phyloP scores from a whole-genome alignment of 441 rosid genomes.

The Melianthus villosus region DNA sequence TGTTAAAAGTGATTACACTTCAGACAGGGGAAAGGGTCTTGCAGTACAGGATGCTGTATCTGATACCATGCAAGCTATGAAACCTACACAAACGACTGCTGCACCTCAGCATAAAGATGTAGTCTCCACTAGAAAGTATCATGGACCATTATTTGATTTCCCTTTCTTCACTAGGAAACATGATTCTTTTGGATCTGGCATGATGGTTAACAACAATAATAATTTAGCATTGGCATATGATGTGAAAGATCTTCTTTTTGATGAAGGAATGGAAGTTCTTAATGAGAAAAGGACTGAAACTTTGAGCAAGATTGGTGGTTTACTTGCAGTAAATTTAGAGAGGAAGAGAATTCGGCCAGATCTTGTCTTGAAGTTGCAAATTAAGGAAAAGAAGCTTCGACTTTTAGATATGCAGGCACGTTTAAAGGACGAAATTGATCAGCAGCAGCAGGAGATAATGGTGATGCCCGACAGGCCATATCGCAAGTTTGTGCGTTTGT shows the following conservation, averaged over 20 bases:
- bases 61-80: constrained; percentile 57
- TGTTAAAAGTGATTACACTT: constrained; percentile 36
- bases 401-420: constrained; percentile 76
- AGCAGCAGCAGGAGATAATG: constrained; percentile 96
- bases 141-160: constrained; percentile 97
- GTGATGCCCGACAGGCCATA: constrained; percentile 98
- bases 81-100: constrained; percentile 44
- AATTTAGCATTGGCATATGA: constrained; percentile 76
- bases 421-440: constrained; percentile 87
- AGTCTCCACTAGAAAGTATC: constrained; percentile 80
- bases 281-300: constrained; percentile 63
- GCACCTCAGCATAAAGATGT: constrained; percentile 49
- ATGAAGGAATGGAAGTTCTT: constrained; percentile 77
- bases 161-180: constrained; percentile 95
- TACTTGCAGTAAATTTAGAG: constrained; percentile 81
- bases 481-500: constrained; percentile 89
- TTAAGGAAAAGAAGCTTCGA: constrained; percentile 85
- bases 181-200: constrained; percentile 65
- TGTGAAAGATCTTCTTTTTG: constrained; percentile 83
- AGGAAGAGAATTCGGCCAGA: constrained; percentile 98
- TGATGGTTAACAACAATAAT: constrained; percentile 56
- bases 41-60: constrained; percentile 31
- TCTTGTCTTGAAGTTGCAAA: constrained; percentile 92
- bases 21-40: constrained; percentile 67
- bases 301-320: constrained; percentile 69